A percentile compares a stretch with the other conserved stretches of the same genome.
Evolutionary conservation across 2,329 filamentous ascomycete species (phyloP).

Genomic region (Diaporthe velutina): DNA sequence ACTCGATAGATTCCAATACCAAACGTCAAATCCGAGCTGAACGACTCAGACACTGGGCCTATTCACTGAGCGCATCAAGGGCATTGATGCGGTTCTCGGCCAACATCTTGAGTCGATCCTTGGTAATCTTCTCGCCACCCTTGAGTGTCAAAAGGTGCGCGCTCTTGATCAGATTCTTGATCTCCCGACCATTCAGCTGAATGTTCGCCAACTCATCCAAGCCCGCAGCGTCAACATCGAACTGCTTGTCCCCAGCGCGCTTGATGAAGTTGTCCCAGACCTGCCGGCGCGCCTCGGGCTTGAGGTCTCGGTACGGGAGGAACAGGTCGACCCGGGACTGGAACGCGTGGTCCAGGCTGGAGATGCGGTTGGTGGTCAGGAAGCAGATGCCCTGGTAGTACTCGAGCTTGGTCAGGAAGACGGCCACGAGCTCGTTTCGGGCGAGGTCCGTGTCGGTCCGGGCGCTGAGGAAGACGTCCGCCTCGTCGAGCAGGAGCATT

Average conservation of each 20-base stretch:
- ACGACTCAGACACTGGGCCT: neutral
- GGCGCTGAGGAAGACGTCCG: constrained; percentile 56
- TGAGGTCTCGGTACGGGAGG: constrained; percentile 50
- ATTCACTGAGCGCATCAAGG: constrained; percentile 34
- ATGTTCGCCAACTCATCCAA: constrained; percentile 54
- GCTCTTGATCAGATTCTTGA: constrained; percentile 62
- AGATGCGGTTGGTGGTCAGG: constrained; percentile 54
- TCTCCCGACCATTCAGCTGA: constrained; percentile 63
- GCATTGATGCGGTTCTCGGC: constrained; percentile 48
- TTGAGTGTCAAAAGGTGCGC: constrained; percentile 52
- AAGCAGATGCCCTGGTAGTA: constrained; percentile 55
- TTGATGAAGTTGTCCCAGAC: constrained; percentile 54
- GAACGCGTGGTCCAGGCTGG: constrained; percentile 53
- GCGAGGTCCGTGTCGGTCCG: constrained; percentile 50
- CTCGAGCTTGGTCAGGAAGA: constrained; percentile 51
- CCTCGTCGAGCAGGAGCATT: constrained; percentile 59
- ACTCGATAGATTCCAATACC: neutral
- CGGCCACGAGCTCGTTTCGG: constrained; percentile 55
- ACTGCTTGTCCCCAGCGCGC: constrained; percentile 46
- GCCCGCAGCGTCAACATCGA: constrained; percentile 48
- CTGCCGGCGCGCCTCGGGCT: constrained; percentile 45
- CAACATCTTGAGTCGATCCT: constrained; percentile 48
- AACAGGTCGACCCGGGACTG: constrained; percentile 52
- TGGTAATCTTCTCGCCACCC: constrained; percentile 46
- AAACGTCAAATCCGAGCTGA: neutral